These are phyloP conservation scores for Suillus subluteus DNA, from an alignment of 768 basidiomycete species.

Conservation along the genomic window DNA sequence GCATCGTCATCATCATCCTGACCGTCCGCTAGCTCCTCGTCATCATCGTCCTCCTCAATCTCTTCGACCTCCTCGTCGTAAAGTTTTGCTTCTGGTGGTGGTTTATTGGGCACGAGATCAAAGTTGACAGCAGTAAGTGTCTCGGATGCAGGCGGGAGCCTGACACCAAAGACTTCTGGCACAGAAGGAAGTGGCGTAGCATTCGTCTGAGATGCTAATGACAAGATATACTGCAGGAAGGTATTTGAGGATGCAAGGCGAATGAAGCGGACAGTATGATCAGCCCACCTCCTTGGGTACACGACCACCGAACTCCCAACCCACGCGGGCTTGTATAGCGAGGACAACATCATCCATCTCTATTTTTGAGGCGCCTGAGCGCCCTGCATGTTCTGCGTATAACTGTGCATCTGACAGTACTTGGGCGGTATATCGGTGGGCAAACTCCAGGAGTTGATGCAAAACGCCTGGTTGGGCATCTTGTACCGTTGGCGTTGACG, in stretches of 20 bases:
- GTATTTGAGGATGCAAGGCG: constrained; percentile 4
- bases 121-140: constrained; percentile 83
- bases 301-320: constrained; percentile 90
- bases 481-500: constrained; percentile 82
- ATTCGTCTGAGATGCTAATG: constrained; percentile 84
- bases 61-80: constrained; percentile 86
- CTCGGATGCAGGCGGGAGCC: constrained; percentile 69
- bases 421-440: constrained; percentile 82
- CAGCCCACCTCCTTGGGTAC: constrained; percentile 82
- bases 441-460: constrained; percentile 86
- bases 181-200: constrained; percentile 78
- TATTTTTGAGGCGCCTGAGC: constrained; percentile 61
- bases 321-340: constrained; percentile 86
- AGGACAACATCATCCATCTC: constrained; percentile 83
- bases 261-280: neutral
- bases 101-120: constrained; percentile 83
- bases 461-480: constrained; percentile 87
- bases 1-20: constrained; percentile 66
- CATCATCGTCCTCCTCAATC: constrained; percentile 59
- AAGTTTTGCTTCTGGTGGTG: constrained; percentile 73
- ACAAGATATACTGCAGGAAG: constrained; percentile 64
- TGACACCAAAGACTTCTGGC: constrained; percentile 87
- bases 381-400: constrained; percentile 86
- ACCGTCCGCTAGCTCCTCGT: constrained; percentile 37
- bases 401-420: constrained; percentile 84